Conservation (phyloP, 176 grass and related monocot species). For the Saccharum spontaneum region DNA sequence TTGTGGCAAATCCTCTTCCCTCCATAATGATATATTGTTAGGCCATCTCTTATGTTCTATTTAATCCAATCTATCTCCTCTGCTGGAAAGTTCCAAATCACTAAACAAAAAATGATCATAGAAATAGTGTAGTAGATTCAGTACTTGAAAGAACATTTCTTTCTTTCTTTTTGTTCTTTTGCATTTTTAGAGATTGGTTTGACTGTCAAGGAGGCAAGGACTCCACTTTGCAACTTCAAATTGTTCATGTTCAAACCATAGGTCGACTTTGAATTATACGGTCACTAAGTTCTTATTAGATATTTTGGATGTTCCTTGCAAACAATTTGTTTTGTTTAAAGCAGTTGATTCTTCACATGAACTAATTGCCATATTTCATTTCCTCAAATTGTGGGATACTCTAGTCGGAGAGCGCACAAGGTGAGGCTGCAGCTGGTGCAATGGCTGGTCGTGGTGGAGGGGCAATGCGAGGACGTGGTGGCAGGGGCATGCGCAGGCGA, state of each 20-base stretch:
- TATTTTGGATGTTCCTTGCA: neutral
- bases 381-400: neutral
- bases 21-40: neutral
- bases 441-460: slow-evolving; percentile 80
- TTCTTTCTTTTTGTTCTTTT: neutral
- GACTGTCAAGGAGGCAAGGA: neutral
- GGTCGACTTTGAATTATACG: neutral
- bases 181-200: neutral
- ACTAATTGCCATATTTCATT: neutral
- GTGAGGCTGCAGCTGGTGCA: slow-evolving; percentile 78
- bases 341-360: neutral
- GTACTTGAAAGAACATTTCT: neutral
- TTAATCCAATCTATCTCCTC: neutral
- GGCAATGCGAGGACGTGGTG: slow-evolving; percentile 77
- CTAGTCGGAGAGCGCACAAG: slow-evolving; percentile 93
- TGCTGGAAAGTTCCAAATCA: neutral
- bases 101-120: neutral
- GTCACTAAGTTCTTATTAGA: neutral
- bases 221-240: neutral
- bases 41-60: neutral
- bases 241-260: neutral
- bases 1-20: neutral
- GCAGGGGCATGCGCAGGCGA: slow-evolving; percentile 88
- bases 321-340: neutral
- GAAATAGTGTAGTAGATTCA: neutral